These are phyloP conservation scores for Choiromyces venosus DNA, from an alignment of 495 filamentous ascomycete species.

Conservation along the genomic window DNA sequence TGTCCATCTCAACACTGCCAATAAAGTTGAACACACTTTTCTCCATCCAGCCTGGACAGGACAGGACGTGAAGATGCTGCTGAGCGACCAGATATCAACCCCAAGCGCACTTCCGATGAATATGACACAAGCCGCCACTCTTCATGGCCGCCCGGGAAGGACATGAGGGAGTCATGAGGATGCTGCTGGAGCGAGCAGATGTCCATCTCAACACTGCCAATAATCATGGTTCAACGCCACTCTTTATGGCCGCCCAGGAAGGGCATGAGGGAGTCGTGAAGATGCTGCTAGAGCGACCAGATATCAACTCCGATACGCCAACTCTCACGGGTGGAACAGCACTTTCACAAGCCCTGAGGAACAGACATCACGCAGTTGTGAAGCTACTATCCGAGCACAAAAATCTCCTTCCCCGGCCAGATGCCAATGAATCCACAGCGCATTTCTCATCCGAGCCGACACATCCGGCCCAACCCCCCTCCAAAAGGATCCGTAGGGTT, in stretches of 20 bases:
- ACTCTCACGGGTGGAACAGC: no score
- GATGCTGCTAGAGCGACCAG: background rate
- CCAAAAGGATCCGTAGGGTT: background rate
- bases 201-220: no score
- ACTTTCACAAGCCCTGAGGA: background rate
- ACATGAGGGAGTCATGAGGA: no score
- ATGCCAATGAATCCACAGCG: background rate
- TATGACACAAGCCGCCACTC: no score
- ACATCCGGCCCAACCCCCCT: background rate
- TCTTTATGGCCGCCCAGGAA: background rate
- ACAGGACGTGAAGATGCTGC: no score
- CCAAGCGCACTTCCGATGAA: no score
- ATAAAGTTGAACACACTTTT: no score
- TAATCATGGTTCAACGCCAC: background rate
- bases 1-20: background rate
- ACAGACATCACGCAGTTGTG: background rate
- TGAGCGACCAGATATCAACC: no score
- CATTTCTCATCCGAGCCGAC: no score
- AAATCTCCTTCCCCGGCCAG: background rate
- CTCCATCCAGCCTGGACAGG: no score
- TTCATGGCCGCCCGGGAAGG: no score
- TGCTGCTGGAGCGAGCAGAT: no score
- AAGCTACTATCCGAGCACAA: background rate
- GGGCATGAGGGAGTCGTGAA: background rate
- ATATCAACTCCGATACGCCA: background rate